phyloP scores from a whole-genome alignment of 768 basidiomycete genomes.

The Candolleomyces aberdarensis region DNA sequence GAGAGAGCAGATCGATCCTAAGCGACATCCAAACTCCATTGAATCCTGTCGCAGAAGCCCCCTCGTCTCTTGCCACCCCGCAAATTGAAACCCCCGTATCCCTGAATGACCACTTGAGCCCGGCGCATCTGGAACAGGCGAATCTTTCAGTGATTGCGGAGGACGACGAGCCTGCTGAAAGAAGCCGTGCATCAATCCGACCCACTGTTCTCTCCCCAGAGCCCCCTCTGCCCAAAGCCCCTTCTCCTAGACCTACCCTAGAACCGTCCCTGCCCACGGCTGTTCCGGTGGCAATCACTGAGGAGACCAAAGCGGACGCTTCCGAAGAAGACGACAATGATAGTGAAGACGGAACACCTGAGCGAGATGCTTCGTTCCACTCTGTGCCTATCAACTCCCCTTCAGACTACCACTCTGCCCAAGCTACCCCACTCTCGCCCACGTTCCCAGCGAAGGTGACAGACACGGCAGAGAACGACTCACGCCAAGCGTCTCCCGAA shows the following conservation, averaged over 20 bases:
- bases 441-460: not conserved
- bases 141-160: slow-evolving; percentile 70
- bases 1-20: not conserved
- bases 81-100: not conserved
- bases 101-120: not conserved
- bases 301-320: not conserved
- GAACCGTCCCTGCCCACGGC: not conserved
- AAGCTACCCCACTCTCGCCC: slow-evolving; percentile 7
- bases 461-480: not conserved
- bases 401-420: slow-evolving; percentile 9
- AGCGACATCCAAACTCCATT: not conserved
- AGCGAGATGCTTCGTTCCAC: not conserved
- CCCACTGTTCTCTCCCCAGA: not conserved
- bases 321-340: not conserved
- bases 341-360: not conserved
- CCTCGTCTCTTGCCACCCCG: not conserved
- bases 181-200: slow-evolving; percentile 25
- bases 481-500: not conserved
- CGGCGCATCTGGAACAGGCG: slow-evolving; percentile 19
- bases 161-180: slow-evolving; percentile 60
- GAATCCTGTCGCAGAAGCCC: not conserved
- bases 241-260: not conserved
- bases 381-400: not conserved
- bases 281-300: not conserved
- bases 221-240: not conserved